phyloP scores from a whole-genome alignment of 2,329 filamentous ascomycete species.

The Fusarium irregulare region DNA sequence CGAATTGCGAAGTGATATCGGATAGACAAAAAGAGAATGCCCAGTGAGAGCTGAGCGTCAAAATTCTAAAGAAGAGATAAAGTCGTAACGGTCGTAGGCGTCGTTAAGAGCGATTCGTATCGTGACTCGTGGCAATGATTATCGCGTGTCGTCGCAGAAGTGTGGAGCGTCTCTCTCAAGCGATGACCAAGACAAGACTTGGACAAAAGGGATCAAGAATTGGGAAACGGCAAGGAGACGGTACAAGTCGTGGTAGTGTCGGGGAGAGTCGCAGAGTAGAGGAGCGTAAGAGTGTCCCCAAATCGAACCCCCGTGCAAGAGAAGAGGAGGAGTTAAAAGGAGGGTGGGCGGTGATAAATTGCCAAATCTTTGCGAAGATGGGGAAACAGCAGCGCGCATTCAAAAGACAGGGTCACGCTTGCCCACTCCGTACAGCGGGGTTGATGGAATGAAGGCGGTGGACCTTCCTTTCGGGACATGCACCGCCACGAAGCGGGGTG shows the following conservation, averaged over 20 bases:
- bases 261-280: slow-evolving; percentile 33
- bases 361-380: slow-evolving; percentile 36
- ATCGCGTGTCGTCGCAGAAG: slow-evolving; percentile 40
- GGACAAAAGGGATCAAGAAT: slow-evolving; percentile 20
- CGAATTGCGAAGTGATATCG: slow-evolving; percentile 13
- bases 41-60: slow-evolving; percentile 9
- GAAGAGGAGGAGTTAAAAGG: slow-evolving; percentile 31
- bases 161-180: slow-evolving; percentile 35
- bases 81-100: slow-evolving; percentile 47
- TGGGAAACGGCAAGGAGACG: slow-evolving; percentile 4
- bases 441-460: slow-evolving; percentile 25
- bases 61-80: slow-evolving; percentile 26
- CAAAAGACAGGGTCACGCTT: slow-evolving; percentile 40
- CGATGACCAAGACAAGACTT: slow-evolving; percentile 12
- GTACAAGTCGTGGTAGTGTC: slow-evolving; percentile 18
- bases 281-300: slow-evolving; percentile 34
- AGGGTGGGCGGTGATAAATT: slow-evolving; percentile 32
- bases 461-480: slow-evolving; percentile 19
- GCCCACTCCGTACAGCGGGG: slow-evolving; percentile 38
- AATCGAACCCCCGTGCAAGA: slow-evolving; percentile 32
- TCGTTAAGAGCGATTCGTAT: slow-evolving; percentile 42
- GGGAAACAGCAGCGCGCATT: slow-evolving; percentile 35
- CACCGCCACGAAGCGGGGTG: slow-evolving; percentile 48
- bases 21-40: slow-evolving; percentile 2
- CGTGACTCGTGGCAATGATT: slow-evolving; percentile 37